phyloP scores from a whole-genome alignment of 306 rosid genomes.

The Cucumis sativus region DNA sequence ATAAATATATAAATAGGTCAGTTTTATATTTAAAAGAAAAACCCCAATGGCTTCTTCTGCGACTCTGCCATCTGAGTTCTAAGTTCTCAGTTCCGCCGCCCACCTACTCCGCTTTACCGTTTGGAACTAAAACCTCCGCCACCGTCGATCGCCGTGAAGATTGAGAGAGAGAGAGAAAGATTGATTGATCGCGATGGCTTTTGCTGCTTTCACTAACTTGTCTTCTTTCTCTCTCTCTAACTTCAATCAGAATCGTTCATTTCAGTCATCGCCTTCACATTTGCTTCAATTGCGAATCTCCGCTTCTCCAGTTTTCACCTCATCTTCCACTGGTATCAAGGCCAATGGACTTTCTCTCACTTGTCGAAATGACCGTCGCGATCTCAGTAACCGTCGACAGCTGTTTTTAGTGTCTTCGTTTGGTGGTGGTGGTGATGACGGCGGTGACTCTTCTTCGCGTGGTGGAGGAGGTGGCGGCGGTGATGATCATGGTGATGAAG shows the following conservation, averaged over 20 bases:
- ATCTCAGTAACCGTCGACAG: constrained; percentile 1
- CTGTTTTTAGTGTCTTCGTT: not conserved
- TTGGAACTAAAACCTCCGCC: not conserved
- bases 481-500: constrained; percentile 16
- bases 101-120: not conserved
- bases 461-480: constrained; percentile 23
- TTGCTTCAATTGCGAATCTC: constrained; percentile 17
- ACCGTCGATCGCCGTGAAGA: not conserved
- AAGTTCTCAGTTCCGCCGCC: not conserved
- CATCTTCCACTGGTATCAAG: constrained; percentile 11
- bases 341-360: constrained; percentile 6
- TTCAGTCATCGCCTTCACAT: constrained; percentile 13
- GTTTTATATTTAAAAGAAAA: too few species aligned
- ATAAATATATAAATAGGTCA: not conserved
- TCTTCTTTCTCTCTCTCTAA: constrained; percentile 22
- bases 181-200: constrained; percentile 41
- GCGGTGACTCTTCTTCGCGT: constrained; percentile 9
- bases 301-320: not conserved
- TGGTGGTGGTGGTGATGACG: constrained; percentile 10
- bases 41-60: not conserved
- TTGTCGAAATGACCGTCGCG: constrained; percentile 7
- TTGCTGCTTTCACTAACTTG: constrained; percentile 35
- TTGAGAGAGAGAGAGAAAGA: not conserved
- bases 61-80: not conserved
- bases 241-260: constrained; percentile 13